Evolutionary conservation across 225 moss, liverwort and hornwort species (phyloP), one percentile per base, ranked within the genome.

Genomic region (Sphagnum tenellum): DNA sequence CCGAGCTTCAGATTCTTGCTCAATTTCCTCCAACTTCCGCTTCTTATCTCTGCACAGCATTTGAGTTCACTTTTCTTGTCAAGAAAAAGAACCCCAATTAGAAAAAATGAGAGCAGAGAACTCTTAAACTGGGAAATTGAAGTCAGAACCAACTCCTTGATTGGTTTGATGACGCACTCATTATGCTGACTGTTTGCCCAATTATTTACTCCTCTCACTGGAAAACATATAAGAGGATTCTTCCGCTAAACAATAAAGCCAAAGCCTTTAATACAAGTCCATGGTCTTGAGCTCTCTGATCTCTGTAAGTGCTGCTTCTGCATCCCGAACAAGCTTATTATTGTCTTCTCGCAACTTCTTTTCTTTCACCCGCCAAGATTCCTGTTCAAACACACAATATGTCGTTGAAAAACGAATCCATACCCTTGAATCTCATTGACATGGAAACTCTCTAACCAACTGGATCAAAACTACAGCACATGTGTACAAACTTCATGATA

Each of bases 11-110:
- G 63, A 64, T 3, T 83, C 72, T 10, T 49, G 69, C 4, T 49
- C 51, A 11, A 74, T 49, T 10, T 55, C 48, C 52, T 89, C 83
- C 4, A 4, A 49, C 8, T 81, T 77, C 49, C 80, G 81, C 49
- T 63, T 53, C 58, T 89, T 94, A 2, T 52, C 52, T 9, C 52
- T 29, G 29, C 29, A 29, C 29, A 29, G 29, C 29, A 29, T 29
- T 29, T 29, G 29, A 29, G 29, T 29, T 29, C 29, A 29, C 29
- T 29, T 29, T 29, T 29, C 29, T 29, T 29, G 29, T 29, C 29
- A 29, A 29, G 29, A 29, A 29, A 0, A 29, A 29, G 12, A 48
- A 61, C 61, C 44, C 47, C 61, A 61, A 1, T 45, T 61, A 13
- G 44, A 58, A 14, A 7, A 58, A 44, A 44, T 44, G 44, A 3